A percentile compares a stretch with the other conserved stretches of the same genome.
Evolutionary conservation across 176 grass and related monocot species (phyloP).

Genomic region (Eleusine indica): DNA sequence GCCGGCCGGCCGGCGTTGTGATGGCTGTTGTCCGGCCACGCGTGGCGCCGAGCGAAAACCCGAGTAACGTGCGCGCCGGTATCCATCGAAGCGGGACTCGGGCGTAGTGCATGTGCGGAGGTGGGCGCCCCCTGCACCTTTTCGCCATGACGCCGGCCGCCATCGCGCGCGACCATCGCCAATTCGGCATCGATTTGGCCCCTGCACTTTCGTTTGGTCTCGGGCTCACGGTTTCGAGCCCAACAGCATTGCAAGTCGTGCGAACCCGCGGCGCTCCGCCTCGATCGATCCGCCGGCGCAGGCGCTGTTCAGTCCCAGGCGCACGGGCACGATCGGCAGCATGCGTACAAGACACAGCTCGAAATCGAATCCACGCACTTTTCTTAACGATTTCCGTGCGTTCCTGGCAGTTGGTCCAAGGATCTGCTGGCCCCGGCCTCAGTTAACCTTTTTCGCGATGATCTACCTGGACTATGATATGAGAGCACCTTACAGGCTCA

Average conservation of each 20-base stretch:
- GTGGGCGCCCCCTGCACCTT: background rate
- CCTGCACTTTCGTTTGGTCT: background rate
- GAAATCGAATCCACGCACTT: background rate
- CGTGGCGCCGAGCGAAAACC: background rate
- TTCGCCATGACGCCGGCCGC: background rate
- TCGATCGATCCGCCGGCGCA: background rate
- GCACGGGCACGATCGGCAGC: background rate
- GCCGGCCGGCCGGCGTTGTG: background rate
- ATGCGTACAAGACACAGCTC: no score
- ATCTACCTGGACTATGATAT: constrained; percentile 19
- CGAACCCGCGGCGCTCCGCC: background rate
- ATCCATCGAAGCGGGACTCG: background rate
- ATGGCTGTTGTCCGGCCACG: background rate
- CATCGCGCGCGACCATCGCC: background rate
- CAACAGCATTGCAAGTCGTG: background rate
- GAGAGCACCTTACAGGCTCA: background rate
- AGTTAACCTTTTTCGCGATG: background rate
- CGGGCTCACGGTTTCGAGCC: background rate
- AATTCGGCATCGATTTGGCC: background rate
- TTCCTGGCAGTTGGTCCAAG: background rate
- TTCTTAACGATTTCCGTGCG: background rate
- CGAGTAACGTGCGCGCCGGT: background rate
- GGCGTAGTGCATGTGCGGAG: background rate
- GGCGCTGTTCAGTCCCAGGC: background rate
- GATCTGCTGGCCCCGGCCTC: background rate